Evolutionary conservation across 495 filamentous ascomycete species (phyloP).

Genomic region (Trichoderma gamsii): DNA sequence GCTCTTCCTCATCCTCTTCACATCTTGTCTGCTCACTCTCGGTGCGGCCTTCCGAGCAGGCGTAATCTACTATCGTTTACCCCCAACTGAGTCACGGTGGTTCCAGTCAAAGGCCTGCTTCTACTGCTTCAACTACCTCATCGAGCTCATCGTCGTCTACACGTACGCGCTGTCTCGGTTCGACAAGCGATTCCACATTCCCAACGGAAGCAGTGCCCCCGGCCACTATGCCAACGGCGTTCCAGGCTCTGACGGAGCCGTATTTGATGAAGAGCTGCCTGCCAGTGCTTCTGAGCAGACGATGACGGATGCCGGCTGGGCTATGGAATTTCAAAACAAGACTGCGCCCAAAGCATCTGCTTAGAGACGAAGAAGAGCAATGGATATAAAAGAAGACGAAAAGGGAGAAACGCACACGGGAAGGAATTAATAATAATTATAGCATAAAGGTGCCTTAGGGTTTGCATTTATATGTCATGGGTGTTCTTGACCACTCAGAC

Average conservation of each 20-base stretch:
- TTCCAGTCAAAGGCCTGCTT: constrained; percentile 66
- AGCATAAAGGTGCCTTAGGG: not conserved
- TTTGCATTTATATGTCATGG: not conserved
- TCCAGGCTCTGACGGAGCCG: not conserved
- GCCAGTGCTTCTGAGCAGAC: not conserved
- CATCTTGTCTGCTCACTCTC: constrained; percentile 52
- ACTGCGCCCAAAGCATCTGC: not conserved
- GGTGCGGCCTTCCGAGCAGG: constrained; percentile 67
- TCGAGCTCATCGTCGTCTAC: constrained; percentile 64
- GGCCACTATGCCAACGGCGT: constrained; percentile 32
- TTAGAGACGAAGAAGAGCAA: not conserved
- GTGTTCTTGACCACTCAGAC: not conserved
- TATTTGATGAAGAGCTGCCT: not conserved
- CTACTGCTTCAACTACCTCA: constrained; percentile 69
- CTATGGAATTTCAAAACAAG: not conserved
- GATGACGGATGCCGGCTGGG: not conserved
- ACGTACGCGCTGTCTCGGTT: constrained; percentile 59
- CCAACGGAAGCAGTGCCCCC: constrained; percentile 39
- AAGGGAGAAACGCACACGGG: not conserved
- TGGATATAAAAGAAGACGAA: no score
- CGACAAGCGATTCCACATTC: constrained; percentile 70
- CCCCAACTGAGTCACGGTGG: constrained; percentile 52
- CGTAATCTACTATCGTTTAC: constrained; percentile 49
- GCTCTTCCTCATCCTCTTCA: constrained; percentile 52
- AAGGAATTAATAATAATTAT: not conserved